Evolutionary conservation across 768 basidiomycete genomes (phyloP).

Genomic region (Collybia sp.): DNA sequence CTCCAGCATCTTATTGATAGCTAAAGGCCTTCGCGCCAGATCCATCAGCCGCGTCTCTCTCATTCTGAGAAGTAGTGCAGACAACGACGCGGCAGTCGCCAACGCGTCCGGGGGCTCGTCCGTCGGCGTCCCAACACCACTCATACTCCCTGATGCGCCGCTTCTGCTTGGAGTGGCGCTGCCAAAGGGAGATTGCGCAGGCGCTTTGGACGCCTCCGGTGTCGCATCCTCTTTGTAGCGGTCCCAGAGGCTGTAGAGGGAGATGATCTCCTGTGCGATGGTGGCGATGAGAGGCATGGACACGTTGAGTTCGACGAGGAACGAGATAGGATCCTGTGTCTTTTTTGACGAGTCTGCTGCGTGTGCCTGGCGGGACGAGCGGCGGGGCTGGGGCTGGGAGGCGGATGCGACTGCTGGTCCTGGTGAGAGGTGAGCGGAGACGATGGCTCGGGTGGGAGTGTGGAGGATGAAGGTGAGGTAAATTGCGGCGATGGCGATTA

Average conservation of each 20-base stretch:
- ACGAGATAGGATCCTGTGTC: conserved; percentile 68
- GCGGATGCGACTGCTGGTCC: conserved; percentile 15
- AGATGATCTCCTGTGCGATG: conserved; percentile 88
- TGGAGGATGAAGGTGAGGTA: conserved; percentile 84
- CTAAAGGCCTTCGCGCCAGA: conserved; percentile 46
- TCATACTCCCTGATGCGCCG: conserved; percentile 14
- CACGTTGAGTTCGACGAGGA: conserved; percentile 84
- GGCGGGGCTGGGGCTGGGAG: conserved; percentile 36
- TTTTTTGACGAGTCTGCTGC: conserved; percentile 27
- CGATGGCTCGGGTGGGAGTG: conserved; percentile 42
- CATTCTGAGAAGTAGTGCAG: conserved; percentile 58
- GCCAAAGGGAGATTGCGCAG: conserved; percentile 21
- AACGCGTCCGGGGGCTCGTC: conserved; percentile 12
- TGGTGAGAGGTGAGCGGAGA: conserved; percentile 33
- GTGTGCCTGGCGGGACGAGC: conserved; percentile 48
- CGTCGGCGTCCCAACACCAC: conserved; percentile 22
- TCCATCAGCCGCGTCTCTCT: conserved; percentile 60
- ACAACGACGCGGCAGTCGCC: conserved; percentile 57
- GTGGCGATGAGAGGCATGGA: conserved; percentile 77
- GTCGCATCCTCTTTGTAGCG: conserved; percentile 65
- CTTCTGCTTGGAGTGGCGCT: conserved; percentile 21
- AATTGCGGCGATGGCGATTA: conserved; percentile 89
- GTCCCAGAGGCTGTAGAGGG: conserved; percentile 87
- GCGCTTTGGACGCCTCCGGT: conserved; percentile 23
- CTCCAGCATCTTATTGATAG: conserved; percentile 71